Conservation (phyloP, 306 rosid genomes). For the Herpetospermum pedunculosum region DNA sequence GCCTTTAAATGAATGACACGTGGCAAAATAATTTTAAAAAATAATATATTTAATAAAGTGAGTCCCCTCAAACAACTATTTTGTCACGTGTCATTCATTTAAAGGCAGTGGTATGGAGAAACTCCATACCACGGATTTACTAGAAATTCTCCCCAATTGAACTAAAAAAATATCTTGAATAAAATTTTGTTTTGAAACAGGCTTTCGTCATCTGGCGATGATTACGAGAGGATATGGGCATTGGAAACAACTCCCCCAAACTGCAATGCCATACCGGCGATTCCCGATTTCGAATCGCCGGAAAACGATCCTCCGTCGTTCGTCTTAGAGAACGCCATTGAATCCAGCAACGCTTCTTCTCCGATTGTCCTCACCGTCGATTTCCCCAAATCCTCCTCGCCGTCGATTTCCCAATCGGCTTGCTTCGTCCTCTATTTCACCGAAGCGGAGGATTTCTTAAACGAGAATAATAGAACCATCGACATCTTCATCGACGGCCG, state of each 20-base stretch:
- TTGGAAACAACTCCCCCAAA: neutral
- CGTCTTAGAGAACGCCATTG: neutral
- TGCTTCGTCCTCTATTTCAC: constrained; percentile 2
- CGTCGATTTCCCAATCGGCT: neutral
- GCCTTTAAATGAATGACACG: too few species aligned
- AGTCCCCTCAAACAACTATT: too few species aligned
- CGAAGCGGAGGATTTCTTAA: neutral
- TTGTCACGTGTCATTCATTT: too few species aligned
- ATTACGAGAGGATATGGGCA: neutral
- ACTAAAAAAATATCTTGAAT: too few species aligned
- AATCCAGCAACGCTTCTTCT: neutral
- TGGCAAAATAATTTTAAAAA: too few species aligned
- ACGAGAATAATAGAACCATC: neutral
- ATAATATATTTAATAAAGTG: too few species aligned
- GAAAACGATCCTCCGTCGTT: neutral
- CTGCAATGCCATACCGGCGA: neutral
- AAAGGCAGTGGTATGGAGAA: too few species aligned
- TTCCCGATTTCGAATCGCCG: neutral
- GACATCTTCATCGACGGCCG: neutral
- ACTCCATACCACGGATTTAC: too few species aligned
- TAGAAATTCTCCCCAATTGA: too few species aligned
- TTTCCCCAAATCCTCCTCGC: neutral
- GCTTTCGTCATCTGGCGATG: neutral
- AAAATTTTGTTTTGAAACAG: too few species aligned
- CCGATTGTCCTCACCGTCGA: neutral